phyloP scores from a whole-genome alignment of 2,329 filamentous ascomycete genomes.

The Fusarium sp. region DNA sequence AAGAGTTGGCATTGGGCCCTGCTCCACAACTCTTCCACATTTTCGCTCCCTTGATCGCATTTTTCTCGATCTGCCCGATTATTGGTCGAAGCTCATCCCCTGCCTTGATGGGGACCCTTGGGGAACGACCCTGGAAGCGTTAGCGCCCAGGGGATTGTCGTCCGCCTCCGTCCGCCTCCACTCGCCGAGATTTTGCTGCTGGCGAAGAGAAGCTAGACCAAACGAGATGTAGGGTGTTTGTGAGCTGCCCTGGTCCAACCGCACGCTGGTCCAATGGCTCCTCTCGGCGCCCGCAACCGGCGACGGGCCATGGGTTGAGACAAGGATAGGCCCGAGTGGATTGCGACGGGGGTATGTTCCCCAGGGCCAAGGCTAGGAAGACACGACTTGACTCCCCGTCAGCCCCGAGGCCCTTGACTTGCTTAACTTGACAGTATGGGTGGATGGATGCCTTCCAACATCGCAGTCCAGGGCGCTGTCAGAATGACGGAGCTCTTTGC shows the following conservation, averaged over 20 bases:
- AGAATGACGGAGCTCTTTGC: constrained; percentile 36
- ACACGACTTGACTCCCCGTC: not conserved
- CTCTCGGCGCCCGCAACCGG: constrained; percentile 31
- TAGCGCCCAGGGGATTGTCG: constrained; percentile 38
- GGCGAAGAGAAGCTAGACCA: constrained; percentile 13
- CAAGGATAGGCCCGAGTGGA: constrained; percentile 3
- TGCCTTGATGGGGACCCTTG: constrained; percentile 47
- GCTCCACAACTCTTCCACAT: constrained; percentile 12
- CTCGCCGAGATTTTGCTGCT: constrained; percentile 3
- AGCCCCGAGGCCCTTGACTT: constrained; percentile 8
- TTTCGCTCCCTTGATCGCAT: constrained; percentile 27
- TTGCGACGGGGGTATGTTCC: constrained; percentile 17
- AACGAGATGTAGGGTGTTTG: constrained; percentile 20
- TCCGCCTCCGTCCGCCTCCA: constrained; percentile 36
- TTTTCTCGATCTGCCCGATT: constrained; percentile 50
- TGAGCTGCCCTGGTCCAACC: constrained; percentile 14
- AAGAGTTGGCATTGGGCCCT: constrained; percentile 16
- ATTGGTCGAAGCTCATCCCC: constrained; percentile 48
- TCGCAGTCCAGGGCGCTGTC: constrained; percentile 17
- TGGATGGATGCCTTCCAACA: not conserved
- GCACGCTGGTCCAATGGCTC: constrained; percentile 18
- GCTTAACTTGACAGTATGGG: not conserved
- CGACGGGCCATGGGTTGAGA: constrained; percentile 12
- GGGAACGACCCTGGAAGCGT: constrained; percentile 39
- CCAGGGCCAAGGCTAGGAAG: constrained; percentile 22